These are phyloP conservation scores for Russula compacta DNA, from an alignment of 768 basidiomycete species.

Conservation along the genomic window DNA sequence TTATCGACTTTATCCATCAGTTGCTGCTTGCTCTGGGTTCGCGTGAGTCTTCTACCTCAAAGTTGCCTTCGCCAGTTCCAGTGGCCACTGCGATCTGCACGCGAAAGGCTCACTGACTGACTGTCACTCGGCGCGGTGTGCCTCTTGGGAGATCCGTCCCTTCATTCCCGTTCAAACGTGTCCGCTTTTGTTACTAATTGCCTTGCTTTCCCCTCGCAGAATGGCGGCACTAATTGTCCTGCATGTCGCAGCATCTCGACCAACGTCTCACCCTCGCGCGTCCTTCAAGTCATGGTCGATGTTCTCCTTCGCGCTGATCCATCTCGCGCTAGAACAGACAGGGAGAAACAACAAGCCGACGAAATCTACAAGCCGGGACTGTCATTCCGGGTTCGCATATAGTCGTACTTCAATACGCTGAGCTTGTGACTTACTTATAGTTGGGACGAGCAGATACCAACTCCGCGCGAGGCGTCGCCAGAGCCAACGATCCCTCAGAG, in stretches of 20 bases:
- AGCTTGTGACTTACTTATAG: neutral
- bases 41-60: constrained; percentile 41
- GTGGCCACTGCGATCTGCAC: neutral
- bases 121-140: neutral
- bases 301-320: constrained; percentile 63
- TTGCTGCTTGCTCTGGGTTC: constrained; percentile 77
- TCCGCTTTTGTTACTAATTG: neutral
- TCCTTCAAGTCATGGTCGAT: constrained; percentile 65
- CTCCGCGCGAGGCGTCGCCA: constrained; percentile 67
- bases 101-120: neutral
- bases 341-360: constrained; percentile 75
- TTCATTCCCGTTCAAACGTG: constrained; percentile 12
- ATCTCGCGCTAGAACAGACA: constrained; percentile 51
- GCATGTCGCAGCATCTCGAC: constrained; percentile 67
- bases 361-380: constrained; percentile 61
- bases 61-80: neutral
- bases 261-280: constrained; percentile 61
- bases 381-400: constrained; percentile 48
- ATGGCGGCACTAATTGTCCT: constrained; percentile 78
- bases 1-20: constrained; percentile 30
- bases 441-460: constrained; percentile 46
- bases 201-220: constrained; percentile 35
- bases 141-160: constrained; percentile 13
- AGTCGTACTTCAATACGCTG: neutral
- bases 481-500: constrained; percentile 62